phyloP scores from a whole-genome alignment of 2,329 filamentous ascomycete species.

The Tolypocladium tropicale region DNA sequence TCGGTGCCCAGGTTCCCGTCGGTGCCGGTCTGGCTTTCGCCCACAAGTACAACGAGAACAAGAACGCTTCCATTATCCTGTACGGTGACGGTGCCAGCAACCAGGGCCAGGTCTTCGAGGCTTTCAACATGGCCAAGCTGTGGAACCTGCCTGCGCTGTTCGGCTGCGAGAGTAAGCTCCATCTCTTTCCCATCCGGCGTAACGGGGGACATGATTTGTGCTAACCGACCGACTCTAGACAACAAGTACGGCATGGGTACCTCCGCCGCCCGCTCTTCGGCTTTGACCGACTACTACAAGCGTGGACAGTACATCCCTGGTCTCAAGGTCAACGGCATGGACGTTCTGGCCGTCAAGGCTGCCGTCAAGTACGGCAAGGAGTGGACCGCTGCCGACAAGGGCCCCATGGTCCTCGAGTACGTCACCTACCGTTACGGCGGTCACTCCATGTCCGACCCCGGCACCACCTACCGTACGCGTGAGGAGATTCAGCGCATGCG shows the following conservation, averaged over 20 bases:
- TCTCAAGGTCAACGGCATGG: constrained; percentile 99
- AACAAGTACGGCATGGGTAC: constrained; percentile 99
- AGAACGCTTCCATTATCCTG: constrained; percentile 78
- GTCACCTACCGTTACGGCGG: constrained; percentile 99
- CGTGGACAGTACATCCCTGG: constrained; percentile 99
- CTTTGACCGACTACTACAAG: constrained; percentile 99
- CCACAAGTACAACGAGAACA: constrained; percentile 83
- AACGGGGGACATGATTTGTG: neutral
- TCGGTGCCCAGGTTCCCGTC: constrained; percentile 95
- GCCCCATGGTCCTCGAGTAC: constrained; percentile 94
- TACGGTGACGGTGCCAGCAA: constrained; percentile 99
- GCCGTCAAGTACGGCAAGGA: constrained; percentile 91
- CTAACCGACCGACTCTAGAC: constrained; percentile 45
- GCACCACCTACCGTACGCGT: constrained; percentile 97
- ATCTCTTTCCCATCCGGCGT: neutral
- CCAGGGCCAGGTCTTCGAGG: constrained; percentile 98
- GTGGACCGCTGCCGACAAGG: constrained; percentile 72
- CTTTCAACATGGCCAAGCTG: constrained; percentile 99
- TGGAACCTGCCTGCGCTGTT: constrained; percentile 96
- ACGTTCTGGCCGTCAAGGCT: constrained; percentile 94
- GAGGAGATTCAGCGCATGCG: constrained; percentile 99
- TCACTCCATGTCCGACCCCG: constrained; percentile 99
- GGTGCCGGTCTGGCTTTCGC: constrained; percentile 95
- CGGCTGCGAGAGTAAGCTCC: constrained; percentile 84
- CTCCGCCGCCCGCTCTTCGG: constrained; percentile 83